phyloP scores from a whole-genome alignment of 2,329 filamentous ascomycete genomes.

The Colletotrichum gigasporum region DNA sequence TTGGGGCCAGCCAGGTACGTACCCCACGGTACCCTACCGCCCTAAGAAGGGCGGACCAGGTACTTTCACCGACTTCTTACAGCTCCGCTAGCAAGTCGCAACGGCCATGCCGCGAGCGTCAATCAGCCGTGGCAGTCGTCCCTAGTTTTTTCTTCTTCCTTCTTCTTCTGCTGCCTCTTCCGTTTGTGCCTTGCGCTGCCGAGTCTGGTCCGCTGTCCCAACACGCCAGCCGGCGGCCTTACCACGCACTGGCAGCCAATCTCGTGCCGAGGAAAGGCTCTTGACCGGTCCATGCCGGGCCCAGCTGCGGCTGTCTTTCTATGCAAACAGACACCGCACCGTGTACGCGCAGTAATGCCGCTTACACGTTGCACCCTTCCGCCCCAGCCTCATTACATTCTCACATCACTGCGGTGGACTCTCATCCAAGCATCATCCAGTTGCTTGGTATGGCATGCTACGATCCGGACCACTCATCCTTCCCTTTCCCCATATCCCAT shows the following conservation, averaged over 20 bases:
- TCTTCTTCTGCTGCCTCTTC: background rate
- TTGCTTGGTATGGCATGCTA: constrained; percentile 18
- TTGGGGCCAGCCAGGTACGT: constrained; percentile 24
- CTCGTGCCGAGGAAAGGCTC: too few species aligned
- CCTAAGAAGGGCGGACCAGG: constrained; percentile 3
- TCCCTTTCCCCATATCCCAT: constrained; percentile 5
- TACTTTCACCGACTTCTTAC: constrained; percentile 30
- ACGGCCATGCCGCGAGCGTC: constrained; percentile 6
- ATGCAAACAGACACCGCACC: background rate
- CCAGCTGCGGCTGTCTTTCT: background rate
- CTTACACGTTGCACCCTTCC: background rate
- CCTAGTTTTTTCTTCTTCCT: background rate
- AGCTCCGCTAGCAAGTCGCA: constrained; percentile 17
- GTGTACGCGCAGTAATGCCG: background rate
- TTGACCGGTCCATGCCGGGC: too few species aligned
- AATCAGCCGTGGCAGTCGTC: background rate
- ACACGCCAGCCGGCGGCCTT: too few species aligned
- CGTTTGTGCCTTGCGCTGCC: background rate
- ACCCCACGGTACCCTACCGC: constrained; percentile 9
- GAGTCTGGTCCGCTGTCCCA: too few species aligned
- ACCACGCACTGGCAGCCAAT: too few species aligned
- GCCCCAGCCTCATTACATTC: constrained; percentile 9
- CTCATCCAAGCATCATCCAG: constrained; percentile 15
- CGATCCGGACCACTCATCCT: constrained; percentile 5
- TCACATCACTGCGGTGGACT: constrained; percentile 10